Base-by-base conservation (phyloP, 2,329 filamentous ascomycete species). In the Piedraia hortae region DNA sequence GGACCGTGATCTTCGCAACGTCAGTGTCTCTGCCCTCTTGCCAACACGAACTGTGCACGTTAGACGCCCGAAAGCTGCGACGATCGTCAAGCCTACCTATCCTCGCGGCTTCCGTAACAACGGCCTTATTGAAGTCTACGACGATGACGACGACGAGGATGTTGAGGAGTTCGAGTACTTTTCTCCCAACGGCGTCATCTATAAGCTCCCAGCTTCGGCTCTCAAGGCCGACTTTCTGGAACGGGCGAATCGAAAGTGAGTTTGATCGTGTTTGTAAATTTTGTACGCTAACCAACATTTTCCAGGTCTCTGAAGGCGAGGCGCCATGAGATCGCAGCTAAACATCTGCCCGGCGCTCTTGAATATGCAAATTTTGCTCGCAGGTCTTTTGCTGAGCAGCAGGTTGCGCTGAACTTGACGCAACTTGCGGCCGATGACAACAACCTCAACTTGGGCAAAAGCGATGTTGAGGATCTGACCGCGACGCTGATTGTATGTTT, bases 1-100 rank as follows among this genome's bases (percentile, higher is more conserved):
- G 18, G 74, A 85, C 23, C 67, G 82, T 30, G 57, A 80, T 25
- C 53, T 89, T 26, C 49, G 48, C 14, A 49, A 57, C 20, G 47
- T 68, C 10, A 61, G 66, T 5, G 31, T 33, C 4, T 19, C 27
- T n/a, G 21, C 33, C 10, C 31, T 43, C 12, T 28, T 29, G 5
- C 33, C 32, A 14, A 34, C 32, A 5, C 41, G 45, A 18, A 43
- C 37, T 21, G 29, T 44, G n/a, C 50, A 52, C 33, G 45, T 56
- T 24, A 50, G 57, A 26, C 50, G 47, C 30, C 56, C 53, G 11
- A 55, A 50, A 36, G 46, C 54, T 18, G 45, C 54, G 14, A 43
- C 44, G 24, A 39, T 55, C 12, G 34, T 54, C 21, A 50, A 59
- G 27, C 45, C 51, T 12, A 41, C 44, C 5, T 45, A 60, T 13